These are phyloP conservation scores for Tubosaeta sp. DNA, from an alignment of 768 basidiomycete genomes.

Conservation along the genomic window DNA sequence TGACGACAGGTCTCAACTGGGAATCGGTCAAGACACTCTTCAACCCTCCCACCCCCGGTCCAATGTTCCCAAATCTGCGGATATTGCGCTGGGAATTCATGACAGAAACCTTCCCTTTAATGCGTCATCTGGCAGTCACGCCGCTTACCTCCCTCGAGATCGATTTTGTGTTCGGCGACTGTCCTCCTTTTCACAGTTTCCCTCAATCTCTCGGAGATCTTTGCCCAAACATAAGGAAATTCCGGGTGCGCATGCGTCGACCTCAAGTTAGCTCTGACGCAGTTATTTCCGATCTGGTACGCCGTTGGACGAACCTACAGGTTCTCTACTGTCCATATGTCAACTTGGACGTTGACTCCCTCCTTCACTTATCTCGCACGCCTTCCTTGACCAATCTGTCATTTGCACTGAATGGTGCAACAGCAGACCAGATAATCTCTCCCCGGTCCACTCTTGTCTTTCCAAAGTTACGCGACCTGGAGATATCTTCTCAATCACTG, in stretches of 20 bases:
- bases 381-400: slow-evolving; percentile 10
- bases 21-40: slow-evolving; percentile 15
- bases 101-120: slow-evolving; percentile 11
- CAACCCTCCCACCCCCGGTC: slow-evolving; percentile 12
- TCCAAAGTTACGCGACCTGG: slow-evolving; percentile 8
- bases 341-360: slow-evolving; percentile 10
- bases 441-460: slow-evolving; percentile 3
- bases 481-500: slow-evolving; percentile 8
- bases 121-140: slow-evolving; percentile 12
- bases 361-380: slow-evolving; percentile 14
- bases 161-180: slow-evolving; percentile 17
- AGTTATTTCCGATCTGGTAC: slow-evolving; percentile 8
- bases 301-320: slow-evolving; percentile 15
- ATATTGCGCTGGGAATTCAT: slow-evolving; percentile 19
- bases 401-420: not conserved
- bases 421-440: slow-evolving; percentile 1
- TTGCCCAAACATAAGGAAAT: slow-evolving; percentile 12
- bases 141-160: slow-evolving; percentile 18
- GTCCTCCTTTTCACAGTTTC: slow-evolving; percentile 15
- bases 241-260: slow-evolving; percentile 14
- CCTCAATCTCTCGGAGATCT: slow-evolving; percentile 15
- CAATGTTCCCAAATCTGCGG: slow-evolving; percentile 20
- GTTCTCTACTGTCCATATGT: slow-evolving; percentile 12
- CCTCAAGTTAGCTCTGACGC: slow-evolving; percentile 12
- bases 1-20: slow-evolving; percentile 15